Conservation (phyloP, 75 land plant genomes). For the Selaginella tamariscina region DNA sequence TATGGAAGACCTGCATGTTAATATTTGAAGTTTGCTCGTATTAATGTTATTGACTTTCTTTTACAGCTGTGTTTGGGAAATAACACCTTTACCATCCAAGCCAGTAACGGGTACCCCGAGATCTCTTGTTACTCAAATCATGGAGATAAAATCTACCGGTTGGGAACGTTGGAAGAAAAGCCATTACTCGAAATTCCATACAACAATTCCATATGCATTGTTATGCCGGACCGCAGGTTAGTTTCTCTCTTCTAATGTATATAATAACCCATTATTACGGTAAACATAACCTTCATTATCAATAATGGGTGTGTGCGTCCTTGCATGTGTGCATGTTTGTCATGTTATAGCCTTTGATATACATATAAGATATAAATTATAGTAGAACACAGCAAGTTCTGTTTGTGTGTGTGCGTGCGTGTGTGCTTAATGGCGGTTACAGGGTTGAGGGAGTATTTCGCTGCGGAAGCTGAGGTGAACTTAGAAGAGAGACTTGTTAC, state of each 20-base stretch:
- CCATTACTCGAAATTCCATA: slow-evolving; percentile 11
- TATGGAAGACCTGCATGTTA: too few species aligned
- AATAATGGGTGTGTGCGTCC: too few species aligned
- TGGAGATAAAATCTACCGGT: slow-evolving; percentile 10
- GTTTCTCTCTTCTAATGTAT: too few species aligned
- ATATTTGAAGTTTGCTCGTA: too few species aligned
- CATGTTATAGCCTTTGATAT: too few species aligned
- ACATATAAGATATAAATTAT: neutral
- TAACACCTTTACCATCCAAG: neutral
- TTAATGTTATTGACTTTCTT: neutral
- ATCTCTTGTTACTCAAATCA: slow-evolving; percentile 5
- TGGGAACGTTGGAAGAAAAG: slow-evolving; percentile 14
- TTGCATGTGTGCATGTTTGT: too few species aligned
- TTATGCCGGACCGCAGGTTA: slow-evolving; percentile 7
- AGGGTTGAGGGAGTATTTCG: slow-evolving; percentile 83
- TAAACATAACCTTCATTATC: too few species aligned
- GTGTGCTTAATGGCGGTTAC: too few species aligned
- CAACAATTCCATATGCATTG: slow-evolving; percentile 10
- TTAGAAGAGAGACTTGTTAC: slow-evolving; percentile 6
- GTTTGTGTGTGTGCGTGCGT: neutral
- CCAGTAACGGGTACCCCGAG: neutral
- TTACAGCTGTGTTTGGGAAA: slow-evolving; percentile 7
- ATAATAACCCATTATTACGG: too few species aligned
- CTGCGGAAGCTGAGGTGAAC: slow-evolving; percentile 44
- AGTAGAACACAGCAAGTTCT: neutral